phyloP scores from a whole-genome alignment of 352 stramenopile genomes.

The Globisporangium uncinulatum region DNA sequence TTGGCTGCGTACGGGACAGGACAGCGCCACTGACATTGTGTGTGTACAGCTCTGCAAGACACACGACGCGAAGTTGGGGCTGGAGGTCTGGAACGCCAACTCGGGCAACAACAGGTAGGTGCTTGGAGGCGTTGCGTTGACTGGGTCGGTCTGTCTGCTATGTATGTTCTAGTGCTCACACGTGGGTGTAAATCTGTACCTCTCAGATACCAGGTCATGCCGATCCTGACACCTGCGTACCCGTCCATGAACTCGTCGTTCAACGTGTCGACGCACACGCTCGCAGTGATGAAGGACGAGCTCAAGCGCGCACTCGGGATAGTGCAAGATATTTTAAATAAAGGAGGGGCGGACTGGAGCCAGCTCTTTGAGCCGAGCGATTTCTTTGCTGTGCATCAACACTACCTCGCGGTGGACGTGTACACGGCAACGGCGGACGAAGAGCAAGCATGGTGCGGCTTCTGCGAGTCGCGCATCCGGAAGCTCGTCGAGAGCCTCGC shows the following conservation, averaged over 20 bases:
- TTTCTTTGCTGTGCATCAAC: slow-evolving; percentile 87
- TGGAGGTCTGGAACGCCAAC: slow-evolving; percentile 89
- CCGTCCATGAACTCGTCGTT: slow-evolving; percentile 99
- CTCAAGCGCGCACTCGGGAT: slow-evolving; percentile 75
- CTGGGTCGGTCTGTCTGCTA: not conserved
- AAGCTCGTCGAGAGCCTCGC: slow-evolving; percentile 87
- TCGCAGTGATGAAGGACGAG: slow-evolving; percentile 94
- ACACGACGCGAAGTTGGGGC: slow-evolving; percentile 77
- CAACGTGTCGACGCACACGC: slow-evolving; percentile 94
- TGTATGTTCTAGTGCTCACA: not conserved
- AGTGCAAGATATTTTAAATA: slow-evolving; percentile 82
- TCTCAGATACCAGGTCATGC: slow-evolving; percentile 93
- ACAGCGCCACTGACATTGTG: slow-evolving; percentile 5
- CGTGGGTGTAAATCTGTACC: slow-evolving; percentile 8
- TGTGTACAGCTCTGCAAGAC: slow-evolving; percentile 68
- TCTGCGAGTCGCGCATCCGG: slow-evolving; percentile 92
- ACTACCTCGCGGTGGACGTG: slow-evolving; percentile 91
- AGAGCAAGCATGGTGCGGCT: slow-evolving; percentile 91
- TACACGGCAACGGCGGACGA: slow-evolving; percentile 85
- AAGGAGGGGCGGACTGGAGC: slow-evolving; percentile 74
- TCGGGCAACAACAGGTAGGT: slow-evolving; percentile 68
- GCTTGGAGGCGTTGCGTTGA: not conserved
- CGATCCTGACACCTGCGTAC: slow-evolving; percentile 98
- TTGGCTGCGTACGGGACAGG: too few species aligned
- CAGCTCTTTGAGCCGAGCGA: slow-evolving; percentile 77